Base-by-base conservation (phyloP, 2,329 filamentous ascomycete species). In the Ophiostoma triangulosporum region DNA sequence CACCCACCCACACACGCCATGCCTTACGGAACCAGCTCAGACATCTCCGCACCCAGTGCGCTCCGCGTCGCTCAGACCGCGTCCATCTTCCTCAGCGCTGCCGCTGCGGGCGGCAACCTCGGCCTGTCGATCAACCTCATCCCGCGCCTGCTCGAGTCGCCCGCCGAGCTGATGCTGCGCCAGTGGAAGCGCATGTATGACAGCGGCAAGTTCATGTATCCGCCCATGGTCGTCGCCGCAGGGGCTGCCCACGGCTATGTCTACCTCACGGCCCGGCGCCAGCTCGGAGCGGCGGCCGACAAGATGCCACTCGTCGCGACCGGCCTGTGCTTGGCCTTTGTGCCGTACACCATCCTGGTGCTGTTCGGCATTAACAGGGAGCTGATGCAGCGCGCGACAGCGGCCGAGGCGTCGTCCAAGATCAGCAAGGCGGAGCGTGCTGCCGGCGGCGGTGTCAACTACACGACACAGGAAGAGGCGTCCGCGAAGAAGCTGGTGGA, bases 71-170 rank as follows among this genome's bases (percentile, higher is more conserved):
- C 73, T 24, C 75, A 78, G 62, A 69, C 70, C 9, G 60, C 76
- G 6, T 73, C 74, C 54, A 68, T 81, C 57, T 74, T 77, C 31
- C 60, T 72, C 46, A 70, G 75, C 35, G 69, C 73, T 22, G 69
- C 72, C 53, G 60, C 74, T 3, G 62, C 66, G 7, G 72, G 71
- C 50, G 59, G 63, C 54, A 65, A 62, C 48, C 58, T 70, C 46
- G 59, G 64, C 43, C 56, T 72, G 52, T 78, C 74, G 6, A 59
- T 68, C 61, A 65, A 70, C 54, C 57, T 68, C n/a, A 61, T 77
- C 2, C 78, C 78, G 1, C 70, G 74, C 38, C 64, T 81, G 8
- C 70, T 82, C 55, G 68, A 75, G 55, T 73, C 76, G 0, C 79
- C 79, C 1, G 70, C 74, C 1, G 72, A 72, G 1, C 64, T 80